Percentiles rank a stretch among this genome's conserved stretches.
Evolutionary conservation across 108 stramenopile genomes (phyloP).

Genomic region (Ochromonas danica): DNA sequence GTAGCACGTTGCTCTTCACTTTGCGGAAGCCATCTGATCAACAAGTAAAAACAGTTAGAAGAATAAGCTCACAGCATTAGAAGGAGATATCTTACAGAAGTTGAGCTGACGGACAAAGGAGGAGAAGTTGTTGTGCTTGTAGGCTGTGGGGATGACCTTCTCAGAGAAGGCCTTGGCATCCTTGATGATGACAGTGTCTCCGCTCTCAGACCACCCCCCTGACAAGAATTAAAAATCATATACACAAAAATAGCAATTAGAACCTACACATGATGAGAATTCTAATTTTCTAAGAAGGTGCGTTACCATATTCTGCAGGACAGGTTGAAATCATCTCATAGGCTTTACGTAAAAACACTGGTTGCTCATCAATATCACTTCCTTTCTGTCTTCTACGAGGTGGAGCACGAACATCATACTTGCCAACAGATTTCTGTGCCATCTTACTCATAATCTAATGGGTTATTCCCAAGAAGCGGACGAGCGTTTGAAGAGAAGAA

Average conservation of each 20-base stretch:
- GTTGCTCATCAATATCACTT: slow-evolving; percentile 34
- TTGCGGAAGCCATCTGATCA: neutral
- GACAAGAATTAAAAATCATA: neutral
- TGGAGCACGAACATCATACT: slow-evolving; percentile 22
- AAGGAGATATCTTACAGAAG: slow-evolving; percentile 48
- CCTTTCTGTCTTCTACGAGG: neutral
- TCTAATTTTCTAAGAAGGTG: neutral
- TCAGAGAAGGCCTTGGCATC: slow-evolving; percentile 52
- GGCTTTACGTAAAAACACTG: slow-evolving; percentile 44
- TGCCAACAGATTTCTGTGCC: neutral
- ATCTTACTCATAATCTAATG: neutral
- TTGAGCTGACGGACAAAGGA: slow-evolving; percentile 59
- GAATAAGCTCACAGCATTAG: neutral
- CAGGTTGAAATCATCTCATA: slow-evolving; percentile 58
- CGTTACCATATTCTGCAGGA: slow-evolving; percentile 38
- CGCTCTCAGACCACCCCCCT: slow-evolving; percentile 47
- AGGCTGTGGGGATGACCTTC: slow-evolving; percentile 53
- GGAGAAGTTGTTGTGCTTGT: slow-evolving; percentile 57
- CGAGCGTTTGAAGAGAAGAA: neutral
- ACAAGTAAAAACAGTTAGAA: neutral
- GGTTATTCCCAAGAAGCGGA: too few relatives aligned
- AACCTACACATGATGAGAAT: neutral
- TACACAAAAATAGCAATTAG: neutral
- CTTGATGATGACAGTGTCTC: slow-evolving; percentile 56
- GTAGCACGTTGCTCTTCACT: slow-evolving; percentile 24